Percentiles rank a stretch among this genome's conserved stretches.
phyloP scores from a whole-genome alignment of 495 filamentous ascomycete genomes.

The Jackrogersella multiformis region DNA sequence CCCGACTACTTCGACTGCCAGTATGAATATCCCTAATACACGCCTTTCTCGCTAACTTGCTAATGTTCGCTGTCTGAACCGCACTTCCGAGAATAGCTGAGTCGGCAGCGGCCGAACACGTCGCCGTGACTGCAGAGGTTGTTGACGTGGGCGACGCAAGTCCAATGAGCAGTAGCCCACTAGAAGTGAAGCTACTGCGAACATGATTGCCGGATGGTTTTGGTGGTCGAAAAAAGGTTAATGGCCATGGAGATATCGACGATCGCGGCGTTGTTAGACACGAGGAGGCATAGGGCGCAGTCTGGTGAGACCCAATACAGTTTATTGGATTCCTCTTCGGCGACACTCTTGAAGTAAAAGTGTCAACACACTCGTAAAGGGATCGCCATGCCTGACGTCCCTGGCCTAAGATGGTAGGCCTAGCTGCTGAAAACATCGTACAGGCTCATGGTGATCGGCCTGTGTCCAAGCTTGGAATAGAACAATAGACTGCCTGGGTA shows the following conservation, averaged over 20 bases:
- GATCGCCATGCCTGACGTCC: conserved; percentile 56
- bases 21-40: conserved; percentile 46
- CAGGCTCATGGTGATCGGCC: conserved; percentile 48
- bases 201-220: conserved; percentile 43
- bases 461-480: not conserved
- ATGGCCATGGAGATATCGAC: conserved; percentile 37
- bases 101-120: conserved; percentile 54
- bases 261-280: conserved; percentile 27
- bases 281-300: conserved; percentile 29
- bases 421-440: conserved; percentile 57
- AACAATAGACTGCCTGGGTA: not conserved
- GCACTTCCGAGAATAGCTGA: conserved; percentile 47
- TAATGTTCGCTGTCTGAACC: conserved; percentile 48
- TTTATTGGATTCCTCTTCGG: conserved; percentile 39
- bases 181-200: conserved; percentile 55
- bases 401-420: conserved; percentile 55
- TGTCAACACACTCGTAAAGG: conserved; percentile 52
- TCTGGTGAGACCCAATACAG: conserved; percentile 31
- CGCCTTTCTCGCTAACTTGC: conserved; percentile 51
- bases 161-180: conserved; percentile 53
- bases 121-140: conserved; percentile 51
- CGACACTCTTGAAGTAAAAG: conserved; percentile 48
- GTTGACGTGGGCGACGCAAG: conserved; percentile 51
- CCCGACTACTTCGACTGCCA: conserved; percentile 28
- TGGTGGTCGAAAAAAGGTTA: conserved; percentile 36